phyloP scores from a whole-genome alignment of 345 rosid species.

The Eucalyptus victrix region DNA sequence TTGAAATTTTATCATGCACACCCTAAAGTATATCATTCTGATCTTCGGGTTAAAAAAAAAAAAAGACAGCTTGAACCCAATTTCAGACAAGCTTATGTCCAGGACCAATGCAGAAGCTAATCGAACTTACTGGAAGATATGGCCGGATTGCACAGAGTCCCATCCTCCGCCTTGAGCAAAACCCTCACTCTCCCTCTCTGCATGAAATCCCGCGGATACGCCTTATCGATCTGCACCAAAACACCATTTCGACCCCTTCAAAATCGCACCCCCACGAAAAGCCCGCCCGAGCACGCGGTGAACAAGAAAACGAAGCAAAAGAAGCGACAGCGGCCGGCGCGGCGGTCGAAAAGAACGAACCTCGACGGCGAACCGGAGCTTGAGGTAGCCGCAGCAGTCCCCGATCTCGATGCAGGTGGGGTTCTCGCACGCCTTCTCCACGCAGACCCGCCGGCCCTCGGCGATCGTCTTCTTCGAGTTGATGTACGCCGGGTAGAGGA shows the following conservation, averaged over 20 bases:
- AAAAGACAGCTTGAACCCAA: neutral
- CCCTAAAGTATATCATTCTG: neutral
- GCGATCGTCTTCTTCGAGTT: slow-evolving; percentile 91
- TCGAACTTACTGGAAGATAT: slow-evolving; percentile 58
- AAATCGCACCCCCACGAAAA: neutral
- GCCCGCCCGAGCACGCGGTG: neutral
- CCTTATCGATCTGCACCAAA: slow-evolving; percentile 58
- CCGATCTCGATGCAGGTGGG: slow-evolving; percentile 77
- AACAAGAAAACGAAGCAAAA: neutral
- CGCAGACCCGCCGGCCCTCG: slow-evolving; percentile 68
- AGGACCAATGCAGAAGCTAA: neutral
- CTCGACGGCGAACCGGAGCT: slow-evolving; percentile 66
- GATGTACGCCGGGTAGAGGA: slow-evolving; percentile 80
- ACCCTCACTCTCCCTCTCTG: slow-evolving; percentile 93
- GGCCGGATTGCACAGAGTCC: slow-evolving; percentile 63
- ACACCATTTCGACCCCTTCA: neutral
- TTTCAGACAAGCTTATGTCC: neutral
- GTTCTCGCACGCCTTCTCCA: slow-evolving; percentile 67
- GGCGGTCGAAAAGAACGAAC: neutral
- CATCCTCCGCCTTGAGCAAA: slow-evolving; percentile 71
- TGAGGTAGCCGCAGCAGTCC: slow-evolving; percentile 72
- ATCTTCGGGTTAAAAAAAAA: neutral
- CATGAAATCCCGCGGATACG: slow-evolving; percentile 90
- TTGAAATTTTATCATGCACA: no score
- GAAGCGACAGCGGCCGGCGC: neutral